Percentiles rank a stretch among this genome's conserved stretches.
These are phyloP conservation scores for Trichoderma sp. DNA, from an alignment of 2,329 filamentous ascomycete genomes.

Conservation along the genomic window DNA sequence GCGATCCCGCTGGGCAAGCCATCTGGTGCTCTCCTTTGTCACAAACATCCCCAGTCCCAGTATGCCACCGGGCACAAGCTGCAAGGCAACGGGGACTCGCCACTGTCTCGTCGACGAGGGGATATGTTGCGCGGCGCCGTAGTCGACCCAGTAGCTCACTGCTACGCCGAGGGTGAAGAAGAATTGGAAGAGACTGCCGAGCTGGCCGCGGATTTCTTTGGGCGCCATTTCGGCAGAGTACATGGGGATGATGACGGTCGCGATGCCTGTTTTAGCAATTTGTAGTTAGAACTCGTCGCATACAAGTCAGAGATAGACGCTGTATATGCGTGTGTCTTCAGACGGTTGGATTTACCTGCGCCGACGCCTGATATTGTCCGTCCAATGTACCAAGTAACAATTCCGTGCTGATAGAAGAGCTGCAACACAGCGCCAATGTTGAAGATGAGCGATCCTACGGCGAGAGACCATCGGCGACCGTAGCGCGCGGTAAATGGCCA, in stretches of 20 bases:
- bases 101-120: slow-evolving; percentile 46
- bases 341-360: slow-evolving; percentile 33
- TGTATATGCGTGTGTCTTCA: slow-evolving; percentile 23
- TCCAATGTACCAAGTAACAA: slow-evolving; percentile 43
- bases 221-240: slow-evolving; percentile 50
- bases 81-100: slow-evolving; percentile 51
- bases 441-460: slow-evolving; percentile 46
- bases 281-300: neutral
- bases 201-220: slow-evolving; percentile 46
- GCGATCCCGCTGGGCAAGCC: slow-evolving; percentile 49
- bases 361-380: slow-evolving; percentile 42
- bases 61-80: slow-evolving; percentile 50
- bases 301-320: neutral
- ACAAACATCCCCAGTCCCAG: slow-evolving; percentile 52
- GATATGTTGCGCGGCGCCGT: slow-evolving; percentile 47
- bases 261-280: slow-evolving; percentile 20
- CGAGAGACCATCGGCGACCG: slow-evolving; percentile 45
- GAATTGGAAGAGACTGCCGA: slow-evolving; percentile 49
- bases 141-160: slow-evolving; percentile 49
- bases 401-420: slow-evolving; percentile 41
- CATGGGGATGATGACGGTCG: slow-evolving; percentile 49
- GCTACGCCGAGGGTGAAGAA: slow-evolving; percentile 48
- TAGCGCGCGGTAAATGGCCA: slow-evolving; percentile 46
- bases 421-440: slow-evolving; percentile 46
- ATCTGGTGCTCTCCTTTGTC: slow-evolving; percentile 49